Percentiles rank a stretch among this genome's conserved stretches.
Conservation (phyloP, 495 filamentous ascomycete species). For the Aspergillus egyptiacus region DNA sequence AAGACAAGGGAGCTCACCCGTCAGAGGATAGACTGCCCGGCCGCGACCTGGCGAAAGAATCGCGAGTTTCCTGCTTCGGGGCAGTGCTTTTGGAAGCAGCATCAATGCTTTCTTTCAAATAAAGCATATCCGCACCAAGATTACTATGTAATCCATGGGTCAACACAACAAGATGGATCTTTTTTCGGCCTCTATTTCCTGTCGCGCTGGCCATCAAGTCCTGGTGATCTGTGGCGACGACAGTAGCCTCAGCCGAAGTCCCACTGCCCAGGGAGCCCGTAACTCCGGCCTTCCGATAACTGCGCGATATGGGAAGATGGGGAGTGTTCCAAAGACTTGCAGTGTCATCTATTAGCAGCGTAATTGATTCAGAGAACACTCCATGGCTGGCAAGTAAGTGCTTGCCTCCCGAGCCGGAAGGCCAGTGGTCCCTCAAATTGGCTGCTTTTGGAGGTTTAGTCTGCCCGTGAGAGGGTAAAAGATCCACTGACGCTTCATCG, state of each 20-base stretch:
- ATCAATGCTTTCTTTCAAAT: constrained; percentile 94
- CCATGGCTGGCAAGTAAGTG: constrained; percentile 56
- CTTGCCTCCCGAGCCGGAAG: constrained; percentile 42
- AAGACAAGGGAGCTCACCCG: constrained; percentile 1
- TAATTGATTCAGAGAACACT: constrained; percentile 72
- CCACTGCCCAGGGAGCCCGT: neutral
- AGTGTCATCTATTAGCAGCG: constrained; percentile 77
- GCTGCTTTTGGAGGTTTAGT: constrained; percentile 51
- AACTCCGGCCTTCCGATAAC: constrained; percentile 31
- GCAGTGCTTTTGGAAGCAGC: constrained; percentile 65
- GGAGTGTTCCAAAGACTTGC: constrained; percentile 86
- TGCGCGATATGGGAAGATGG: constrained; percentile 57
- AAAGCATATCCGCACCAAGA: constrained; percentile 95
- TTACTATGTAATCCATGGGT: constrained; percentile 97
- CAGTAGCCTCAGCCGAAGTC: neutral
- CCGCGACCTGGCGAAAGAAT: neutral
- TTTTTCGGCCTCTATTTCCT: constrained; percentile 42
- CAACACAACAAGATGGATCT: constrained; percentile 82
- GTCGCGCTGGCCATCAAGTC: neutral
- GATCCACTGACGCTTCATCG: constrained; percentile 72
- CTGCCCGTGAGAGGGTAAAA: constrained; percentile 48
- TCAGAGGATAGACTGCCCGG: neutral
- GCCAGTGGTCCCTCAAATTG: constrained; percentile 62
- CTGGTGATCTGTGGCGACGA: neutral
- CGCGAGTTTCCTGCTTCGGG: constrained; percentile 41